Percentiles rank a stretch among this genome's conserved stretches.
These are phyloP conservation scores for Mucor lusitanicus DNA, from an alignment of 371 early-diverging fungal species.

Conservation along the genomic window DNA sequence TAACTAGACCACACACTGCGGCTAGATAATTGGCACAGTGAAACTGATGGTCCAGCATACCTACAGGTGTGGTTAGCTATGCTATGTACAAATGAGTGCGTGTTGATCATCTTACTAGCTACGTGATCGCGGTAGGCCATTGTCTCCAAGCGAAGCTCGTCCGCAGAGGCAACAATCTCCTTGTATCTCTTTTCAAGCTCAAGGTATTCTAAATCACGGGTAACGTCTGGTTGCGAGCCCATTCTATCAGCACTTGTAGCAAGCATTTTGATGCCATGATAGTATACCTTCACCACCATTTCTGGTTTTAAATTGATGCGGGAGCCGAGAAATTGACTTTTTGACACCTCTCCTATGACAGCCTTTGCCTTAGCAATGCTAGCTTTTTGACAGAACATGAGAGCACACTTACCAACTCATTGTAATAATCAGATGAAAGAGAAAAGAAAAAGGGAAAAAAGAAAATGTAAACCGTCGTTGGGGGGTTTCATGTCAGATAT, in stretches of 20 bases:
- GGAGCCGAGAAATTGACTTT: slow-evolving; percentile 28
- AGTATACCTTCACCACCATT: slow-evolving; percentile 22
- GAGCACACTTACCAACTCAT: slow-evolving; percentile 4
- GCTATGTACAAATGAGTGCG: no score
- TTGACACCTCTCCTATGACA: slow-evolving; percentile 32
- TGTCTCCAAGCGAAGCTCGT: slow-evolving; percentile 8
- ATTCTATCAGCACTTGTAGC: background rate
- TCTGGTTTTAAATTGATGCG: slow-evolving; percentile 26
- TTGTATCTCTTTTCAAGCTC: slow-evolving; percentile 8
- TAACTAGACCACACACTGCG: slow-evolving; percentile 50
- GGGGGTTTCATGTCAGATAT: background rate
- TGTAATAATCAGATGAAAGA: background rate
- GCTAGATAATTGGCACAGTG: slow-evolving; percentile 57
- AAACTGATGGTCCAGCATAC: slow-evolving; percentile 63
- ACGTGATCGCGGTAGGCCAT: slow-evolving; percentile 11
- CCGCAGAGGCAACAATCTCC: slow-evolving; percentile 1
- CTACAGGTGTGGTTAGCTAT: slow-evolving; percentile 18
- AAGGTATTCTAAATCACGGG: slow-evolving; percentile 11
- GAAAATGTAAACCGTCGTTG: background rate
- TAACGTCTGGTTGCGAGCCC: slow-evolving; percentile 2
- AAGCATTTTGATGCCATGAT: background rate
- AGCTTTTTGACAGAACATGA: background rate
- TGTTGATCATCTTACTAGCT: slow-evolving; percentile 5
- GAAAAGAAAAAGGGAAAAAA: slow-evolving; percentile 6
- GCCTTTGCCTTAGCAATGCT: background rate